Conservation (phyloP, 495 filamentous ascomycete species). For the Hyaloscypha variabilis region DNA sequence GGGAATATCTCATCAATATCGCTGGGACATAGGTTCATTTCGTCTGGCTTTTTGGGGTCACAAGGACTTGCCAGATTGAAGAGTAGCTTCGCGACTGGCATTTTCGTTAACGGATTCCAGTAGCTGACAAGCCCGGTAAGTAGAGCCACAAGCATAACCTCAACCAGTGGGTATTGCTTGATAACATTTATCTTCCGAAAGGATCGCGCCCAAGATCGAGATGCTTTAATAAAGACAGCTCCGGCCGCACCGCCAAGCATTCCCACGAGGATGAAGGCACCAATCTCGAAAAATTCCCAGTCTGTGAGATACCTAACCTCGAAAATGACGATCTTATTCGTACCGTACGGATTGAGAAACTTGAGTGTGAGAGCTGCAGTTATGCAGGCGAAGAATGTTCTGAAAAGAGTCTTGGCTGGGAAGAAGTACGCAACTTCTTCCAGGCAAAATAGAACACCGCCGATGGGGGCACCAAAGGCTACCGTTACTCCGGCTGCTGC, state of each 20-base stretch:
- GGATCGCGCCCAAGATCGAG: slow-evolving; percentile 80
- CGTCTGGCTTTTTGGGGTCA: slow-evolving; percentile 57
- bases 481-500: slow-evolving; percentile 93
- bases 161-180: slow-evolving; percentile 81
- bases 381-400: slow-evolving; percentile 98
- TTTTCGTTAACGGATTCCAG: slow-evolving; percentile 90
- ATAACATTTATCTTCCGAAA: slow-evolving; percentile 82
- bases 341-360: slow-evolving; percentile 95
- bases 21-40: slow-evolving; percentile 75
- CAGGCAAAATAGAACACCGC: slow-evolving; percentile 89
- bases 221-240: slow-evolving; percentile 96
- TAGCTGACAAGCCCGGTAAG: slow-evolving; percentile 84
- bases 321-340: slow-evolving; percentile 94
- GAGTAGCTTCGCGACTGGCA: slow-evolving; percentile 87
- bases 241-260: slow-evolving; percentile 82
- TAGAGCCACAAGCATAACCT: slow-evolving; percentile 86
- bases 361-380: slow-evolving; percentile 87
- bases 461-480: slow-evolving; percentile 91
- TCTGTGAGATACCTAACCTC: slow-evolving; percentile 90
- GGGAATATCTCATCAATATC: slow-evolving; percentile 71
- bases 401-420: slow-evolving; percentile 95
- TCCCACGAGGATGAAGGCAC: slow-evolving; percentile 82
- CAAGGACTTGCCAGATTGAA: slow-evolving; percentile 91
- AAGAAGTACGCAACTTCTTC: slow-evolving; percentile 98
- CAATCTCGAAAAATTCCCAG: slow-evolving; percentile 92